phyloP scores from a whole-genome alignment of 1,284 basidiomycete species.

The Ceratobasidium theobromae region DNA sequence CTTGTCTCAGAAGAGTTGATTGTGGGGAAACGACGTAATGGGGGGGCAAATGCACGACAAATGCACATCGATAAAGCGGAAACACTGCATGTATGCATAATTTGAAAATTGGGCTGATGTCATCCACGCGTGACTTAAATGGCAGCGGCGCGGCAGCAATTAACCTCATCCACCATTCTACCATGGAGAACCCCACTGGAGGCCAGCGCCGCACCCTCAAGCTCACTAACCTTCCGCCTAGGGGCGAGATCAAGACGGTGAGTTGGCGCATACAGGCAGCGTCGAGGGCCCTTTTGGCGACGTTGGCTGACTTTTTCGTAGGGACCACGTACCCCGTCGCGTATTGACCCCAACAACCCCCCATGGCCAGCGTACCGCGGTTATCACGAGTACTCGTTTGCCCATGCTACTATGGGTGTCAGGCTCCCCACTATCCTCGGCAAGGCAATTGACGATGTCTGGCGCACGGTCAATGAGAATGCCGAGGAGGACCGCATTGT shows the following conservation, averaged over 20 bases:
- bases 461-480: slow-evolving; percentile 84
- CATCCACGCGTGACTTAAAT: slow-evolving; percentile 25
- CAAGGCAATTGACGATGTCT: slow-evolving; percentile 93
- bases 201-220: slow-evolving; percentile 28
- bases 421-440: slow-evolving; percentile 93
- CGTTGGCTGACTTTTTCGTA: background rate
- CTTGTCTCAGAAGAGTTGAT: too few relatives aligned
- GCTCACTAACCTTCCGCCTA: slow-evolving; percentile 32
- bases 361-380: slow-evolving; percentile 96
- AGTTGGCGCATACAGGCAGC: background rate
- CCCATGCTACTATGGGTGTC: slow-evolving; percentile 89
- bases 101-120: background rate
- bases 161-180: background rate
- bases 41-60: background rate
- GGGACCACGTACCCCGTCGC: slow-evolving; percentile 34
- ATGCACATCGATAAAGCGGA: background rate
- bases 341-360: slow-evolving; percentile 86
- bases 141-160: background rate
- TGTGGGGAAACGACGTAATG: too few relatives aligned
- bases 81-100: background rate
- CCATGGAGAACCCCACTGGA: slow-evolving; percentile 8
- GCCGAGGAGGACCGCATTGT: slow-evolving; percentile 82
- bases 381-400: slow-evolving; percentile 95
- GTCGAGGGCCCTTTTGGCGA: background rate
- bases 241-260: slow-evolving; percentile 27